Evolutionary conservation across 2,329 filamentous ascomycete species (phyloP).

Genomic region (Ceratocystis cacaofunesta): DNA sequence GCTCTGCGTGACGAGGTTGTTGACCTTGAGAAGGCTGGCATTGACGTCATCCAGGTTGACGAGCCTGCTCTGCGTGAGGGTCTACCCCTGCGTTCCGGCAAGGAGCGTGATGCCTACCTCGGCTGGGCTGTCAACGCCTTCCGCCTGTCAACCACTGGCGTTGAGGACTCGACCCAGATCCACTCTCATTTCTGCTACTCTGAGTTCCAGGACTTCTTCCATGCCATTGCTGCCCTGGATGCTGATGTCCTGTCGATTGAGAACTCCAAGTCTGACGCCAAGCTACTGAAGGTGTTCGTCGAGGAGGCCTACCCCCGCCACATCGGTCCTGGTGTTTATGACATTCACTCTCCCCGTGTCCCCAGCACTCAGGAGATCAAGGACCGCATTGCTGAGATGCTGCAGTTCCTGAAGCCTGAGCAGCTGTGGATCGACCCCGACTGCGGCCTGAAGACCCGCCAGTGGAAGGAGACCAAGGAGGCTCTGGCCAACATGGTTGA

Average conservation of each 20-base stretch:
- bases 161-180: constrained; percentile 93
- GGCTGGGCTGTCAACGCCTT: constrained; percentile 96
- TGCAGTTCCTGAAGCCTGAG: constrained; percentile 88
- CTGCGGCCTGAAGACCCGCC: constrained; percentile 96
- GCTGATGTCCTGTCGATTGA: constrained; percentile 97
- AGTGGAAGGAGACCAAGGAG: constrained; percentile 98
- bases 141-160: constrained; percentile 85
- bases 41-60: constrained; percentile 97
- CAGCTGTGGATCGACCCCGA: constrained; percentile 99
- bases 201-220: constrained; percentile 99
- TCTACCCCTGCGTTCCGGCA: constrained; percentile 85
- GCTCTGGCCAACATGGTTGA: constrained; percentile 94
- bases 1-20: constrained; percentile 96
- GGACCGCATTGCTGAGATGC: constrained; percentile 95
- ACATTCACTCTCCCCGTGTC: constrained; percentile 98
- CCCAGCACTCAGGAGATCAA: constrained; percentile 97
- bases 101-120: constrained; percentile 93
- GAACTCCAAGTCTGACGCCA: constrained; percentile 99
- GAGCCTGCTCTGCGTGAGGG: constrained; percentile 98
- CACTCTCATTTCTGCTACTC: constrained; percentile 99
- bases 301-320: constrained; percentile 94
- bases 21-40: constrained; percentile 90
- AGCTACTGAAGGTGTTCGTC: constrained; percentile 96
- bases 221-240: constrained; percentile 94
- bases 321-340: constrained; percentile 98